Percentiles rank a stretch among this genome's conserved stretches.
phyloP scores from a whole-genome alignment of 2,329 filamentous ascomycete genomes.

The Nannizziopsis arthrosporioides region DNA sequence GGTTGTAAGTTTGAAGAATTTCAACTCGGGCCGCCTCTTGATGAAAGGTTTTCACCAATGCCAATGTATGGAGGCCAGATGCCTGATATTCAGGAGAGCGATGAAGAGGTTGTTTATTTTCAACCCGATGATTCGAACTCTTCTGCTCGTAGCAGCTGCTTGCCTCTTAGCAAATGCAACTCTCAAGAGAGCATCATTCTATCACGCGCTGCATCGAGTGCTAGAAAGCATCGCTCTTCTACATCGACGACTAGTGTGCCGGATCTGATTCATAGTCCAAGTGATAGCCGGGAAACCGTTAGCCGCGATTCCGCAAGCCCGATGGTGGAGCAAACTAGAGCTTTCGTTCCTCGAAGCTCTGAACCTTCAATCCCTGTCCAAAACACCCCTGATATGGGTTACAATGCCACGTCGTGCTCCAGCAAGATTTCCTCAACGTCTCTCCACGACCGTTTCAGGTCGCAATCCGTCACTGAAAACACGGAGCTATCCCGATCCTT shows the following conservation, averaged over 20 bases:
- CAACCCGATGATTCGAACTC: conserved; percentile 31
- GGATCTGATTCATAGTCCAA: conserved; percentile 34
- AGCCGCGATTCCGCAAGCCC: conserved; percentile 12
- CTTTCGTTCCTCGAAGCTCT: conserved; percentile 13
- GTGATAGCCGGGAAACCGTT: conserved; percentile 29
- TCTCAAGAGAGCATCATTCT: conserved; percentile 47
- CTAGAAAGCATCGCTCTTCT: conserved; percentile 38
- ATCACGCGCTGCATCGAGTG: conserved; percentile 38
- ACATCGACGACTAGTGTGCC: conserved; percentile 37
- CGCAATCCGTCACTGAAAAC: conserved; percentile 26
- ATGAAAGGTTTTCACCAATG: conserved; percentile 26
- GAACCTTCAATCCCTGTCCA: conserved; percentile 19
- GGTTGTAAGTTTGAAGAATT: conserved; percentile 27
- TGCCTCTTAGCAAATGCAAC: conserved; percentile 45
- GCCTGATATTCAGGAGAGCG: conserved; percentile 35
- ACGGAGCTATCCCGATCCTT: not conserved
- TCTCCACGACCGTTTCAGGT: conserved; percentile 29
- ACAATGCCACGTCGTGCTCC: conserved; percentile 15
- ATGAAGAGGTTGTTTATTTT: conserved; percentile 24
- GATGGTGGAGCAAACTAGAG: not conserved
- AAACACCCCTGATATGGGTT: conserved; percentile 11
- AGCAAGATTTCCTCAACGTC: not conserved
- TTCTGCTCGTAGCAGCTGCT: conserved; percentile 39
- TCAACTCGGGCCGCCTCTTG: conserved; percentile 22
- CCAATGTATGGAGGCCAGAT: conserved; percentile 32